A percentile compares a stretch with the other conserved stretches of the same genome.
phyloP scores from a whole-genome alignment of 371 early-diverging fungal species.

The Haplosporangium sp. region DNA sequence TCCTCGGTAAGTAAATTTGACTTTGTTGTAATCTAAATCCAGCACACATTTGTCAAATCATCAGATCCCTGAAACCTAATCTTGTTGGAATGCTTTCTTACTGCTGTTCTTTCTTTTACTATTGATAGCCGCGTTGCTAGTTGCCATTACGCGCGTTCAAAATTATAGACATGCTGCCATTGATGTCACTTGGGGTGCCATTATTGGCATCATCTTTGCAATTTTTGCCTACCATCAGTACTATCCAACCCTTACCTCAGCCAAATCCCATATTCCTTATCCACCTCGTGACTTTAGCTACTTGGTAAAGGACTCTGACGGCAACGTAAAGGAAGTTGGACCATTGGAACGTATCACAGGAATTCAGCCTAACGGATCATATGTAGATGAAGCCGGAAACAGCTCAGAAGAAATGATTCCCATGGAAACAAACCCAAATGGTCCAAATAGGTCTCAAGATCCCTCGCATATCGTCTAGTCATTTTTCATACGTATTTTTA shows the following conservation, averaged over 20 bases:
- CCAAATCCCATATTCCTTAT: slow-evolving; percentile 32
- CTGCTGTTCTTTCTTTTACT: neutral
- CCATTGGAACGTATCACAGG: slow-evolving; percentile 28
- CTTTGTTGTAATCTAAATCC: no score
- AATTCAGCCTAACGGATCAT: slow-evolving; percentile 23
- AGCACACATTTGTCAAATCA: no score
- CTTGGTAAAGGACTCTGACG: slow-evolving; percentile 9
- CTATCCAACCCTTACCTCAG: slow-evolving; percentile 59
- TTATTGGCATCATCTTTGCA: slow-evolving; percentile 65
- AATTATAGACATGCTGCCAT: slow-evolving; percentile 84
- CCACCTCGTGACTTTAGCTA: slow-evolving; percentile 45
- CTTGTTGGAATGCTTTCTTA: neutral
- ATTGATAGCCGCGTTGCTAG: slow-evolving; percentile 59
- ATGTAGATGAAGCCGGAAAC: slow-evolving; percentile 24
- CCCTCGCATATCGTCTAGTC: no score
- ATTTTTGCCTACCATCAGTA: slow-evolving; percentile 75
- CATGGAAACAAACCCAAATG: no score
- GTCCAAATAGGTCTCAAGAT: no score
- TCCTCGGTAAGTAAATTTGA: slow-evolving; percentile 40
- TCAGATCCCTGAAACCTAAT: no score
- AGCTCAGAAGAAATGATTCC: neutral
- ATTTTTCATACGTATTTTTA: no score
- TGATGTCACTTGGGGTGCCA: slow-evolving; percentile 75
- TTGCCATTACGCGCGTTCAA: slow-evolving; percentile 74
- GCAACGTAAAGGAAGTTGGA: slow-evolving; percentile 6